Evolutionary conservation across 2,329 filamentous ascomycete species (phyloP), one percentile per base, ranked within the genome.

Genomic region (Verruconis gallopava): DNA sequence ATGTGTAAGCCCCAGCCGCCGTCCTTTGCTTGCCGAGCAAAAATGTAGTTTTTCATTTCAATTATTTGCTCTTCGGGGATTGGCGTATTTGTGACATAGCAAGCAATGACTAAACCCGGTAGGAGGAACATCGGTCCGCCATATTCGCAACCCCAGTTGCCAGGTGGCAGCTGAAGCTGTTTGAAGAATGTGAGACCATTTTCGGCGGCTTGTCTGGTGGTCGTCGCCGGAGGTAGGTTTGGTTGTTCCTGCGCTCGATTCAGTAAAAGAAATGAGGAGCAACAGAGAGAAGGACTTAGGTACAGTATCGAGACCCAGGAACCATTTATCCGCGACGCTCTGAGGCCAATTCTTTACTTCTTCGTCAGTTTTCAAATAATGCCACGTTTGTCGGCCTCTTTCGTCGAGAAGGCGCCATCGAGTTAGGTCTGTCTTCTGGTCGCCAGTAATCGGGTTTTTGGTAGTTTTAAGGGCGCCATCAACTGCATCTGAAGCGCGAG

Each of bases 1-100:
- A 93, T 93, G 52, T 98, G 91, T 28, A 98, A 65, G 0, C 91
- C 91, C 91, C 91, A 98, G 4, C 91, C 91, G n/a, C 91, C 89
- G 59, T 96, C 85, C 0, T 83, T 80, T 50, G 94, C 69, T 38
- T 89, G 85, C 41, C 86, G 78, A 3, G 85, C 83, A 54, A 85
- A 83, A 1, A 98, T 69, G 61, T 98, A 98, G 51, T 89, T 85
- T 57, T 81, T 89, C 55, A 98, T 93, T 60, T 94, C 91, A 35
- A 77, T 85, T 17, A 80, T 79, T 58, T 86, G 80, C 45, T 82
- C 76, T 47, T 77, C 74, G 1, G 86, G 79, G 44, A 98, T 84
- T 3, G 82, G 81, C 40, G 85, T 94, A 56, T 88, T 78, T 47
- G 88, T 96, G 40, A 81, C 81, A 58, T 93, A 88, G 77, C 85